Percentiles rank a stretch among this genome's conserved stretches.
Conservation (phyloP, 2,329 filamentous ascomycete genomes). For the Botrytis fabae region DNA sequence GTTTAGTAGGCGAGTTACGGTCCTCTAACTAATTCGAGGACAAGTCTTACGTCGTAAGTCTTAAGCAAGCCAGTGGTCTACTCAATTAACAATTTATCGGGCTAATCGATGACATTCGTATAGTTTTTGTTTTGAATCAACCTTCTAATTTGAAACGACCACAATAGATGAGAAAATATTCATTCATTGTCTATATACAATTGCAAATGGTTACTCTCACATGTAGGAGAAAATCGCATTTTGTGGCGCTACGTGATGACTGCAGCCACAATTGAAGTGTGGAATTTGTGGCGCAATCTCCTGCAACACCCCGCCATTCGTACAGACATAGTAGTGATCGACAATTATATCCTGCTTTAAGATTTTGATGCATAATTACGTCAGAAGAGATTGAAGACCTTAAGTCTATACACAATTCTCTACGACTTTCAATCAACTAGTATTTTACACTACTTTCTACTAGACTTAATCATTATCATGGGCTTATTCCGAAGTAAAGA, state of each 20-base stretch:
- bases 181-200: neutral
- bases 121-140: neutral
- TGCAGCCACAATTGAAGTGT: neutral
- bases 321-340: conserved; percentile 1
- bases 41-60: neutral
- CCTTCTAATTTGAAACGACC: neutral
- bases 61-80: neutral
- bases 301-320: neutral
- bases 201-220: neutral
- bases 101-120: no score
- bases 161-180: neutral
- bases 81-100: neutral
- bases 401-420: neutral
- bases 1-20: neutral
- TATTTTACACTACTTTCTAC: neutral
- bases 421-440: neutral
- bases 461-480: conserved; percentile 13
- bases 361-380: conserved; percentile 13
- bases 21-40: neutral
- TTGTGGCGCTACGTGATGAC: neutral
- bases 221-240: neutral
- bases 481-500: conserved; percentile 20
- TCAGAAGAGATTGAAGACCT: neutral
- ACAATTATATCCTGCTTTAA: neutral
- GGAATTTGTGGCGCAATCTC: conserved; percentile 5